These are phyloP conservation scores for Oidium heveae DNA, from an alignment of 2,329 filamentous ascomycete species.

Conservation along the genomic window DNA sequence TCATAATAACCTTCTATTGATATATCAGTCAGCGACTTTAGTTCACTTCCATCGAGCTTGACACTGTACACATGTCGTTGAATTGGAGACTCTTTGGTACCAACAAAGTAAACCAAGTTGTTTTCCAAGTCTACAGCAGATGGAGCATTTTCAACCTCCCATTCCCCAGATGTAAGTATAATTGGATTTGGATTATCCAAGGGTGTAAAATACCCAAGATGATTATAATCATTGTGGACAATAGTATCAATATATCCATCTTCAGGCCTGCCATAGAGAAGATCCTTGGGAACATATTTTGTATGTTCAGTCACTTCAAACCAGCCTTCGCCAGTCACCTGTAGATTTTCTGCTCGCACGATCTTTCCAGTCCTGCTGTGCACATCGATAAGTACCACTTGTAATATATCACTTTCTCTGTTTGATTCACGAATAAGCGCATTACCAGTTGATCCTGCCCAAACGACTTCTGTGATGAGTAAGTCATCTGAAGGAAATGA, in stretches of 20 bases:
- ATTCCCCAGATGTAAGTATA: slow-evolving; percentile 66
- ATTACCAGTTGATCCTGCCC: slow-evolving; percentile 50
- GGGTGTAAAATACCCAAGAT: slow-evolving; percentile 80
- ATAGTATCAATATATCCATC: slow-evolving; percentile 89
- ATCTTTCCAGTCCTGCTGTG: slow-evolving; percentile 45
- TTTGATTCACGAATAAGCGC: slow-evolving; percentile 83
- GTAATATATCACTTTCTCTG: slow-evolving; percentile 74
- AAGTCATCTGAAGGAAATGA: slow-evolving; percentile 62
- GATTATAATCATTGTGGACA: slow-evolving; percentile 66
- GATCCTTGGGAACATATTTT: slow-evolving; percentile 63
- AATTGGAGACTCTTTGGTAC: slow-evolving; percentile 65
- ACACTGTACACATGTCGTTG: slow-evolving; percentile 85
- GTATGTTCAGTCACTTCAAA: slow-evolving; percentile 82
- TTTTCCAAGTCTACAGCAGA: slow-evolving; percentile 62
- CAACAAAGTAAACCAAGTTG: slow-evolving; percentile 76
- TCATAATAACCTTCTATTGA: slow-evolving; percentile 52
- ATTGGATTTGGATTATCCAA: slow-evolving; percentile 60
- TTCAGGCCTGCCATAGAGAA: slow-evolving; percentile 43
- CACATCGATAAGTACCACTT: slow-evolving; percentile 68
- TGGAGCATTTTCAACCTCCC: slow-evolving; percentile 76
- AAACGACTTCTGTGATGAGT: slow-evolving; percentile 79
- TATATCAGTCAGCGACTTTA: slow-evolving; percentile 50
- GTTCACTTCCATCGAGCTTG: slow-evolving; percentile 50
- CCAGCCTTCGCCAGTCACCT: slow-evolving; percentile 82
- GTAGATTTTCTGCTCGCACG: slow-evolving; percentile 55